Base-by-base conservation (phyloP, 139 green algal genomes). In the Ulvella scutata region DNA sequence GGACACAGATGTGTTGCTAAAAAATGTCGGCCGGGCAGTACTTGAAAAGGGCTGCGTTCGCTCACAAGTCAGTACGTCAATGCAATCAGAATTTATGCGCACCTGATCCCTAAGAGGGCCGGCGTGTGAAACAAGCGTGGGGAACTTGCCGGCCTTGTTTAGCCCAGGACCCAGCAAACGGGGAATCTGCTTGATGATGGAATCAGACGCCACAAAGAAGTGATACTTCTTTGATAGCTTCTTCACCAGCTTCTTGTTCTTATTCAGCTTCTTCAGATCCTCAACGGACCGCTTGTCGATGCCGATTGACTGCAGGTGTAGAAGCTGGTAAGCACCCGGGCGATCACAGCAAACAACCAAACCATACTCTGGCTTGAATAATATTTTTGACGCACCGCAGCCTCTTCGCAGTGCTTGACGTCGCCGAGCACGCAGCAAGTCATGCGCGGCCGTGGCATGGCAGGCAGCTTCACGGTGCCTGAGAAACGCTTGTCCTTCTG, bases 221-320 rank as follows among this genome's bases (percentile, higher is more conserved):
- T 94, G 85, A 87, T 98, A 98, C 78, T 91, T 92, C 91, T 99
- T 97, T 78, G 94, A 92, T 75, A 98, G 87, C 91, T 98, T 98
- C 92, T 98, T 98, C 72, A 99, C 95, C 40, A 99, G 90, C 92
- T 99, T 99, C 90, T 99, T 99, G 93, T 98, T 98, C 90, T 99
- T 99, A 91, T 99, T 98, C 62, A 99, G 88, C 92, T 98, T 98
- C 92, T 99, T 99, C 59, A 99, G 86, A 79, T 94, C 91, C 79
- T 98, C 94, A 74, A 98, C 92, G 75, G 81, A 90, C 89, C 96
- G 95, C 75, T 78, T 75, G 78, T 98, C 94, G 23, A 98, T 72
- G 67, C 85, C 88, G 31, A 97, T 86, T 43, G 85, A 77, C 76
- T 90, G 81, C 61, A 93, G 91, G 82, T 85, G 78, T 81, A 82